Evolutionary conservation across 2,329 filamentous ascomycete species (phyloP), one percentile per base, ranked within the genome.

Genomic region (Cadophora sp.): DNA sequence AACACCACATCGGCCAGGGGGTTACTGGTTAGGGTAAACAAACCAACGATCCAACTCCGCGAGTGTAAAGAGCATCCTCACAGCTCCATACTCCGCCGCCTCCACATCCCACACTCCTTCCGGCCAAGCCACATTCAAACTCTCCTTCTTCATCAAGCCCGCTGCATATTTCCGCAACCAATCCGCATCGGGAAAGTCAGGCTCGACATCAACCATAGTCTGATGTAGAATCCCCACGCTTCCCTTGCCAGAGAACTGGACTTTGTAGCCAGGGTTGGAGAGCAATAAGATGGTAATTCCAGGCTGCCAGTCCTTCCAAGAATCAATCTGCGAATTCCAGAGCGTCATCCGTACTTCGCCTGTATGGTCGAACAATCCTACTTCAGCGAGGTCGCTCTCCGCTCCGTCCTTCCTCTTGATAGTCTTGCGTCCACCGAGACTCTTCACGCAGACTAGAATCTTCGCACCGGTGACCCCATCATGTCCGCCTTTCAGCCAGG

Each of bases 321-420:
- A 84, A 37, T 77, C 73, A 62, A 83, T 80, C 56, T 84, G 78
- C n/a, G 83, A 80, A 43, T 82, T 82, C 83, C 86, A 89, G 4
- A 89, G 77, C 19, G 82, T 86, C n/a, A 89, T 77, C 1, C 80
- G 78, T 4, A 83, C 83, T 68, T 83, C 82, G 1, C 81, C 82
- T 0, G 86, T 89, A 72, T 89, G 83, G 74, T 90, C 88, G 72
- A 87, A 87, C 11, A 89, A 77, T 4, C 80, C 78, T 4, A 89
- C 76, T 56, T 85, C 84, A 29, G 84, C 74, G 14, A 86, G 79
- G 34, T 85, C 80, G 0, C 80, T 78, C n/a, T 78, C 76, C 3
- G 73, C 79, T 50, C 81, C 70, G 53, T 66, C 60, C 53, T 84
- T 86, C 67, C 81, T 83, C 3, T 81, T 80, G 34, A 88, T 80